Percentiles rank a stretch among this genome's conserved stretches.
These are phyloP conservation scores for Paraconiothyrium brasiliense DNA, from an alignment of 2,329 filamentous ascomycete species.

Conservation along the genomic window DNA sequence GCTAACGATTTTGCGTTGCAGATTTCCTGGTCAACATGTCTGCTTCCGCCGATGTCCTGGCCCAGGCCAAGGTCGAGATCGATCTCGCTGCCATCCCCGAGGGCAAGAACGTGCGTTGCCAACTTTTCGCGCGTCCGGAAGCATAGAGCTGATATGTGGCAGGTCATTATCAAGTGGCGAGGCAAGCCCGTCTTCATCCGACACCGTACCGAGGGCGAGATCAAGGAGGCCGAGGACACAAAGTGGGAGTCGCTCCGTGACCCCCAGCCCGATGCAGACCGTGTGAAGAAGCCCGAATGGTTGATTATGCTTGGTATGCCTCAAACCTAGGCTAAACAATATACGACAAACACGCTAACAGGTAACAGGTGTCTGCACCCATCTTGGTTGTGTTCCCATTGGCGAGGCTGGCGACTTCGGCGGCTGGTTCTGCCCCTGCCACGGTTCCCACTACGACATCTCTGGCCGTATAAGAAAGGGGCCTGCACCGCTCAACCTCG, in stretches of 20 bases:
- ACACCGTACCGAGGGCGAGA: constrained; percentile 92
- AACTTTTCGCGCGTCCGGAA: constrained; percentile 1
- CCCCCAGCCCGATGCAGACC: constrained; percentile 88
- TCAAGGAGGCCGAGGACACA: constrained; percentile 91
- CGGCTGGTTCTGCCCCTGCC: constrained; percentile 99
- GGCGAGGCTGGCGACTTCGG: constrained; percentile 98
- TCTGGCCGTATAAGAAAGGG: constrained; percentile 98
- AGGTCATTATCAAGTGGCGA: constrained; percentile 99
- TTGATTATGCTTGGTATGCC: constrained; percentile 91
- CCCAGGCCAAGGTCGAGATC: constrained; percentile 99
- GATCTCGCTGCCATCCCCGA: constrained; percentile 92
- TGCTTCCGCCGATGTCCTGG: constrained; percentile 96
- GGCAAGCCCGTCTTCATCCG: constrained; percentile 99
- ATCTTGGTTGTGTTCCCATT: constrained; percentile 98
- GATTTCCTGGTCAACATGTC: constrained; percentile 99
- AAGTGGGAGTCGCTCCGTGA: constrained; percentile 87
- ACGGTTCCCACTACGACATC: constrained; percentile 99
- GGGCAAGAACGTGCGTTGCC: constrained; percentile 91
- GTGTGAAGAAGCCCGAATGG: constrained; percentile 99
- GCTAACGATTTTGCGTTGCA: constrained; percentile 57
- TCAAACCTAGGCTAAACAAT: neutral
- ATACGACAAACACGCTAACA: constrained; percentile 34
- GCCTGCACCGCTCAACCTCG: constrained; percentile 95
- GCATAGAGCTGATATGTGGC: constrained; percentile 31
- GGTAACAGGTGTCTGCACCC: constrained; percentile 88